These are phyloP conservation scores for Xylariaceae sp. DNA, from an alignment of 2,329 filamentous ascomycete genomes.

Conservation along the genomic window DNA sequence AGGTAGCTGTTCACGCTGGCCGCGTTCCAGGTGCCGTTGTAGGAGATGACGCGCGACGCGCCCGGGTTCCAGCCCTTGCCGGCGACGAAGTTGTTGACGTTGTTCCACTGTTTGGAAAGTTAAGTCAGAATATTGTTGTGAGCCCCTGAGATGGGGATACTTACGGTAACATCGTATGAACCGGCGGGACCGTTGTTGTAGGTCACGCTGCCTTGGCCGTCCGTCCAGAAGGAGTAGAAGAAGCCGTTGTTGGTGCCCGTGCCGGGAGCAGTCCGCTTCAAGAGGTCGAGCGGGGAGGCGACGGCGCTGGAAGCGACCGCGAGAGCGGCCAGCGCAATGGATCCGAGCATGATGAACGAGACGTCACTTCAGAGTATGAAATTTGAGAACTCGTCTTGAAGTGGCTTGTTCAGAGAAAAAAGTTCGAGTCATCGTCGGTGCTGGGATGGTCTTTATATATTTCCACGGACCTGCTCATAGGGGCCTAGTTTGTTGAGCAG, in stretches of 20 bases:
- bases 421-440: background rate
- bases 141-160: background rate
- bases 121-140: too few species aligned
- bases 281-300: slow-evolving; percentile 26
- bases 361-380: background rate
- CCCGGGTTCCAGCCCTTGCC: slow-evolving; percentile 46
- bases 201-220: slow-evolving; percentile 44
- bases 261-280: slow-evolving; percentile 35
- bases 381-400: background rate
- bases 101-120: slow-evolving; percentile 34
- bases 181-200: slow-evolving; percentile 52
- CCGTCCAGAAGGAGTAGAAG: slow-evolving; percentile 58
- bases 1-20: slow-evolving; percentile 26
- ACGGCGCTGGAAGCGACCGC: slow-evolving; percentile 11
- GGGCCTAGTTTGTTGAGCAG: too few species aligned
- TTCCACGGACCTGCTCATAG: background rate
- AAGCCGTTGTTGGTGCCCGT: slow-evolving; percentile 52
- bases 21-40: slow-evolving; percentile 19
- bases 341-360: slow-evolving; percentile 14
- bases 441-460: background rate
- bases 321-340: slow-evolving; percentile 12
- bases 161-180: slow-evolving; percentile 39
- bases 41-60: slow-evolving; percentile 1
- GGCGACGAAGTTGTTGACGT: slow-evolving; percentile 43
- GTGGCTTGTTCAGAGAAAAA: background rate